Conservation (phyloP, 2,329 filamentous ascomycete species). For the Exutisphaerella laricina region DNA sequence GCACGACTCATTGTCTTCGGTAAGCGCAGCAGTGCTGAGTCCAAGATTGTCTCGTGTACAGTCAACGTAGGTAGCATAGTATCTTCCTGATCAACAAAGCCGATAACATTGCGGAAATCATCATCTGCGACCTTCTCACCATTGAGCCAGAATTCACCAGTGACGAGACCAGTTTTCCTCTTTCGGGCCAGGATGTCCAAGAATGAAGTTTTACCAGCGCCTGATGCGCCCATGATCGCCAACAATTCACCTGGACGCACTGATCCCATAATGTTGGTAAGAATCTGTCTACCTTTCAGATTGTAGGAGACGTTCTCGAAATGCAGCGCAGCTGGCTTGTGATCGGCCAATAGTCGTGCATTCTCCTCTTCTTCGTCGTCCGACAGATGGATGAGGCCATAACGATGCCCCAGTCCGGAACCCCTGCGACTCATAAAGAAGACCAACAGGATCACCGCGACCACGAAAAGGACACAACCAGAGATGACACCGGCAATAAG, state of each 20-base stretch:
- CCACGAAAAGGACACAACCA: slow-evolving; percentile 75
- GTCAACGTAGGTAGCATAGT: slow-evolving; percentile 94
- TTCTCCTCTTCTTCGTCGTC: slow-evolving; percentile 83
- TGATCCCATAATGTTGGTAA: slow-evolving; percentile 72
- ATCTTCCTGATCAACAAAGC: slow-evolving; percentile 97
- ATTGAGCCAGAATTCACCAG: slow-evolving; percentile 85
- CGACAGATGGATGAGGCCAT: slow-evolving; percentile 66
- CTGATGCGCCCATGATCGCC: slow-evolving; percentile 97
- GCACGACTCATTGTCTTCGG: slow-evolving; percentile 81
- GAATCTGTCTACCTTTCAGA: slow-evolving; percentile 81
- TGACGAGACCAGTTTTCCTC: slow-evolving; percentile 79
- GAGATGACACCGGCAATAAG: slow-evolving; percentile 93
- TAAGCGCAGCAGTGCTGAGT: slow-evolving; percentile 84
- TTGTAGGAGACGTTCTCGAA: slow-evolving; percentile 85
- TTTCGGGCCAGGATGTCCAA: slow-evolving; percentile 93
- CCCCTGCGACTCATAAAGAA: slow-evolving; percentile 84
- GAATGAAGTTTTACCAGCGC: slow-evolving; percentile 95
- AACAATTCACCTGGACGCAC: slow-evolving; percentile 94
- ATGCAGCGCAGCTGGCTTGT: slow-evolving; percentile 81
- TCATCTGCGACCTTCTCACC: slow-evolving; percentile 79
- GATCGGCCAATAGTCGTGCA: slow-evolving; percentile 79
- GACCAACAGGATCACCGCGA: slow-evolving; percentile 72
- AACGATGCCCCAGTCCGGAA: slow-evolving; percentile 45
- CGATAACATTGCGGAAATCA: slow-evolving; percentile 86
- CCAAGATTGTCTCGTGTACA: slow-evolving; percentile 95